Conservation (phyloP, 1,284 basidiomycete genomes). For the Dichomitus squalens region DNA sequence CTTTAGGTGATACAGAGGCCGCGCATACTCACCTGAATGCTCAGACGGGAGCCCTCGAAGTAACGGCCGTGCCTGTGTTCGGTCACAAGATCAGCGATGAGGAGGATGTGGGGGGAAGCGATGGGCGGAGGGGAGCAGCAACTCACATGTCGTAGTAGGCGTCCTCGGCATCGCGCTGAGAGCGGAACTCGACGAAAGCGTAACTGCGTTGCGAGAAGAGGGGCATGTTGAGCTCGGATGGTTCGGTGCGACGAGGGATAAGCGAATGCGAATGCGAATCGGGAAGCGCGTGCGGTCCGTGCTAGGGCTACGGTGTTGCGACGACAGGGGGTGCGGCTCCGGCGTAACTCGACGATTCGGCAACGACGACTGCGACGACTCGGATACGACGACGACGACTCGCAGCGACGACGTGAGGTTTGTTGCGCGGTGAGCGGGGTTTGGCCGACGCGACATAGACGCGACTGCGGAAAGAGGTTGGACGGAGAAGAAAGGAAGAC, state of each 20-base stretch:
- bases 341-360: neutral
- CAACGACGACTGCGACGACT: neutral
- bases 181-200: constrained; percentile 90
- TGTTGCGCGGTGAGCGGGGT: neutral
- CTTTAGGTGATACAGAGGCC: neutral
- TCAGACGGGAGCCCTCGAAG: constrained; percentile 82
- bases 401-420: neutral
- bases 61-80: constrained; percentile 74
- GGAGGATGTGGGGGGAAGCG: neutral
- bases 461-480: constrained; percentile 30
- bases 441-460: neutral
- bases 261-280: constrained; percentile 28
- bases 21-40: constrained; percentile 65
- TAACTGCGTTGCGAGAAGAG: constrained; percentile 64
- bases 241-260: constrained; percentile 31
- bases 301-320: constrained; percentile 1
- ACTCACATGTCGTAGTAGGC: constrained; percentile 90
- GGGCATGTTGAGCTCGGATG: constrained; percentile 68
- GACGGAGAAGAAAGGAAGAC: constrained; percentile 39
- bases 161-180: constrained; percentile 82
- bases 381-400: neutral
- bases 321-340: neutral
- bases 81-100: constrained; percentile 7
- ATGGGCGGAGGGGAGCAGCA: neutral
- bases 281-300: constrained; percentile 11